phyloP scores from a whole-genome alignment of 2,329 filamentous ascomycete species.

The Trichophaea hybrida region DNA sequence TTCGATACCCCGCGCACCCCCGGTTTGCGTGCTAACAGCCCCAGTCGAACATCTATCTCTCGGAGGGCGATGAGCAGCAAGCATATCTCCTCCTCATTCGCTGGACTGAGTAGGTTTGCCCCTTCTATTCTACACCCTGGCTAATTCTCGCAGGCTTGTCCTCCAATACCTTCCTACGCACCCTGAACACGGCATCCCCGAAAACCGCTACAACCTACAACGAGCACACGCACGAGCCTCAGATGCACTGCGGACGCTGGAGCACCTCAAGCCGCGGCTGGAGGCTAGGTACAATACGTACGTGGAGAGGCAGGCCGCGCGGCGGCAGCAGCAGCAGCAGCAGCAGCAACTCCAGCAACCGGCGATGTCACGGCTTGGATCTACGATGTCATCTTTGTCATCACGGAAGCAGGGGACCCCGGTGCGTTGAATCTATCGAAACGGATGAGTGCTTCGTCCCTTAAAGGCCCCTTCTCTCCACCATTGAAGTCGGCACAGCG shows the following conservation, averaged over 20 bases:
- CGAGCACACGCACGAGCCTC: background rate
- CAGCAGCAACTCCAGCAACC: background rate
- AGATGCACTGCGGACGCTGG: constrained; percentile 37
- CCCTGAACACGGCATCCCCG: constrained; percentile 40
- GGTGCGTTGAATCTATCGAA: too few species aligned
- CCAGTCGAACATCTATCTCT: constrained; percentile 70
- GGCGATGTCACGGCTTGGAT: background rate
- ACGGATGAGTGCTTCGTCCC: background rate
- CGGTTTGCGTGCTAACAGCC: background rate
- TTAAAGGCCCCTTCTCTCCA: constrained; percentile 33
- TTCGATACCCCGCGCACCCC: background rate
- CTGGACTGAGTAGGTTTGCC: constrained; percentile 42
- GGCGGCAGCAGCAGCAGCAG: background rate
- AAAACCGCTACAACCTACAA: background rate
- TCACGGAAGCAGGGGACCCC: background rate
- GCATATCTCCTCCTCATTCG: constrained; percentile 86
- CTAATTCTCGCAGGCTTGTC: constrained; percentile 44
- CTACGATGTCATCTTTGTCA: background rate
- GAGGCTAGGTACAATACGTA: constrained; percentile 32
- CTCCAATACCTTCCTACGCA: constrained; percentile 60
- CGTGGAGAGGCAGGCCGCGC: background rate
- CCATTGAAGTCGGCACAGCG: constrained; percentile 42
- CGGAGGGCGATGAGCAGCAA: constrained; percentile 72
- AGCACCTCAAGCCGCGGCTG: constrained; percentile 66
- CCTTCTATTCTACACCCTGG: background rate